Percentiles rank a stretch among this genome's conserved stretches.
Evolutionary conservation across 2,329 filamentous ascomycete genomes (phyloP).

Genomic region (Cryphonectria naterciae): DNA sequence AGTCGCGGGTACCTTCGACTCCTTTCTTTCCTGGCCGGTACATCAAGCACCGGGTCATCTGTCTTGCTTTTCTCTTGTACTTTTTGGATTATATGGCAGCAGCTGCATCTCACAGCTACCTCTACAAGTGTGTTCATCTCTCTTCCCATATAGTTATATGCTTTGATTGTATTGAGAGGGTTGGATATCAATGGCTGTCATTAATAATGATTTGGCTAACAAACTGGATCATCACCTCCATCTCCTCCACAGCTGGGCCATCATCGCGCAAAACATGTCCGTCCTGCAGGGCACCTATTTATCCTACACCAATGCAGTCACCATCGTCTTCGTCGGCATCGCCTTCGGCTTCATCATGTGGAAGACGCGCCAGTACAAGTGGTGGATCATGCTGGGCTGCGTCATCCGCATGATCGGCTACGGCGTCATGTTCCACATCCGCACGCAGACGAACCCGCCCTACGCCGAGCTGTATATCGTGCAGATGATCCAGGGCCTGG

Average conservation of each 20-base stretch:
- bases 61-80: slow-evolving; percentile 45
- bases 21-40: slow-evolving; percentile 52
- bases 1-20: slow-evolving; percentile 47
- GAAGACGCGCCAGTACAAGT: slow-evolving; percentile 49
- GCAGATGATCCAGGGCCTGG: slow-evolving; percentile 53
- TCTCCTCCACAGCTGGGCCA: slow-evolving; percentile 40
- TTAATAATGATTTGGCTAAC: too few species aligned
- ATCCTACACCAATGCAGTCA: slow-evolving; percentile 43
- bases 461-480: slow-evolving; percentile 50
- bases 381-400: slow-evolving; percentile 46
- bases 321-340: slow-evolving; percentile 47
- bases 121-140: slow-evolving; percentile 40
- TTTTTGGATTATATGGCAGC: slow-evolving; percentile 46
- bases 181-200: too few species aligned
- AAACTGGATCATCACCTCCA: neutral
- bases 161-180: too few species aligned
- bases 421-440: slow-evolving; percentile 54
- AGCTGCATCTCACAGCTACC: slow-evolving; percentile 52
- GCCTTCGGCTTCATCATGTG: slow-evolving; percentile 47
- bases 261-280: slow-evolving; percentile 44
- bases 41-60: slow-evolving; percentile 48
- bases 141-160: too few species aligned
- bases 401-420: slow-evolving; percentile 51
- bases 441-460: slow-evolving; percentile 46
- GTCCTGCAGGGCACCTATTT: slow-evolving; percentile 47